Evolutionary conservation across 75 land plant species (phyloP).

Genomic region (Pseudotsuga menziesii): DNA sequence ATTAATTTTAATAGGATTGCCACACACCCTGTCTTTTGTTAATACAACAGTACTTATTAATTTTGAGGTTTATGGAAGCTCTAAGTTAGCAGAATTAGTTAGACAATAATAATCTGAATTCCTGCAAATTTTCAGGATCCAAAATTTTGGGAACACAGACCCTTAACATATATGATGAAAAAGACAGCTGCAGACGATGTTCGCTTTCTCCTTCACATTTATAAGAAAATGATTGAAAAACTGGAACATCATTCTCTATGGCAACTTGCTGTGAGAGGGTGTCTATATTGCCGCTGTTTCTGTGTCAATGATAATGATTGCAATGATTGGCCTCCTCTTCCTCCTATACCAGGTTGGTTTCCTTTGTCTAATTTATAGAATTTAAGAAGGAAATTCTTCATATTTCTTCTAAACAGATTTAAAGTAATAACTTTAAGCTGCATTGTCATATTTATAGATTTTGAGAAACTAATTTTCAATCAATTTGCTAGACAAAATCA

Average conservation of each 20-base stretch:
- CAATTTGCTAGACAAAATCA: no score
- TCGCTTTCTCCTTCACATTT: constrained; percentile 79
- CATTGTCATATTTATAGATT: no score
- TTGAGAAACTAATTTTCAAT: no score
- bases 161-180: constrained; percentile 79
- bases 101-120: neutral
- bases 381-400: neutral
- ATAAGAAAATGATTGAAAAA: constrained; percentile 75
- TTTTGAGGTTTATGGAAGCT: no score
- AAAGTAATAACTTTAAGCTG: no score
- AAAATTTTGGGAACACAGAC: constrained; percentile 77
- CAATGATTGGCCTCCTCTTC: constrained; percentile 77
- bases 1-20: no score
- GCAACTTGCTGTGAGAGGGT: constrained; percentile 72
- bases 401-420: neutral
- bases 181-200: constrained; percentile 95
- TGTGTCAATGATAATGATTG: constrained; percentile 55
- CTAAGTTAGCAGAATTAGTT: neutral
- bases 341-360: constrained; percentile 65
- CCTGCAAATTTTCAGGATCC: constrained; percentile 54
- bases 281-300: constrained; percentile 86
- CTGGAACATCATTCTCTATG: constrained; percentile 55
- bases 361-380: neutral
- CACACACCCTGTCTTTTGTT: no score
- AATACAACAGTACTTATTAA: no score